phyloP scores from a whole-genome alignment of 371 early-diverging fungal species.

The Apophysomyces sp. region DNA sequence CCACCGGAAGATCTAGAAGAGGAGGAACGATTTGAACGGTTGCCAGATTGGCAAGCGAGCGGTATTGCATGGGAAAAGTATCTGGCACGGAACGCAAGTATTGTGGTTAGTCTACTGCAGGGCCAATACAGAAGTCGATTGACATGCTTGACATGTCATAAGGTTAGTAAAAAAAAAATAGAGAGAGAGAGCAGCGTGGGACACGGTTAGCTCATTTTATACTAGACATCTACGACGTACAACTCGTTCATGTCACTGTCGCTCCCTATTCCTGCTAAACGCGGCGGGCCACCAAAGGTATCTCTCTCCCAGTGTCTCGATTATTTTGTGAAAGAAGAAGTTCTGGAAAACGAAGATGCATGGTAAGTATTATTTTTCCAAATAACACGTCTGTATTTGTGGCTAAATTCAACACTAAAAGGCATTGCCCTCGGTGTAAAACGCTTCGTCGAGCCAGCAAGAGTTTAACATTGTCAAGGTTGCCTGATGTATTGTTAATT shows the following conservation, averaged over 20 bases:
- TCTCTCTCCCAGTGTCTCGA: slow-evolving; percentile 82
- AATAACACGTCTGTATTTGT: not conserved
- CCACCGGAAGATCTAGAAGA: slow-evolving; percentile 33
- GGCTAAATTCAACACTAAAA: not conserved
- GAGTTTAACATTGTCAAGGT: slow-evolving; percentile 68
- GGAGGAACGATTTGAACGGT: slow-evolving; percentile 38
- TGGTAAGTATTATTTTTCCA: slow-evolving; percentile 48
- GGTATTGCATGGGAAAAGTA: slow-evolving; percentile 82
- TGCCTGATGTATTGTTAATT: slow-evolving; percentile 88
- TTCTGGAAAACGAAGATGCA: slow-evolving; percentile 85
- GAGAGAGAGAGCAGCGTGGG: not conserved
- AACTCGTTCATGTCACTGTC: slow-evolving; percentile 92
- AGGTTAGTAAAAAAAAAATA: slow-evolving; percentile 28
- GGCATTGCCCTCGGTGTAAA: slow-evolving; percentile 86
- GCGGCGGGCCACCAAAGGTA: slow-evolving; percentile 31
- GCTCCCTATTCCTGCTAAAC: slow-evolving; percentile 80
- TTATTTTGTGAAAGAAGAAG: slow-evolving; percentile 81
- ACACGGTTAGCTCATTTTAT: not conserved
- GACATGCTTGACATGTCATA: slow-evolving; percentile 80
- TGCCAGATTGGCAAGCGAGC: slow-evolving; percentile 56
- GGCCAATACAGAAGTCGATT: slow-evolving; percentile 82
- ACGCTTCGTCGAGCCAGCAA: slow-evolving; percentile 74
- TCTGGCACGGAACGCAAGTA: slow-evolving; percentile 73
- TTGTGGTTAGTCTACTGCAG: slow-evolving; percentile 92
- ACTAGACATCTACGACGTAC: slow-evolving; percentile 84